Evolutionary conservation across 2,329 filamentous ascomycete species (phyloP), one percentile per base, ranked within the genome.

Genomic region (Penicillium rolfsii): DNA sequence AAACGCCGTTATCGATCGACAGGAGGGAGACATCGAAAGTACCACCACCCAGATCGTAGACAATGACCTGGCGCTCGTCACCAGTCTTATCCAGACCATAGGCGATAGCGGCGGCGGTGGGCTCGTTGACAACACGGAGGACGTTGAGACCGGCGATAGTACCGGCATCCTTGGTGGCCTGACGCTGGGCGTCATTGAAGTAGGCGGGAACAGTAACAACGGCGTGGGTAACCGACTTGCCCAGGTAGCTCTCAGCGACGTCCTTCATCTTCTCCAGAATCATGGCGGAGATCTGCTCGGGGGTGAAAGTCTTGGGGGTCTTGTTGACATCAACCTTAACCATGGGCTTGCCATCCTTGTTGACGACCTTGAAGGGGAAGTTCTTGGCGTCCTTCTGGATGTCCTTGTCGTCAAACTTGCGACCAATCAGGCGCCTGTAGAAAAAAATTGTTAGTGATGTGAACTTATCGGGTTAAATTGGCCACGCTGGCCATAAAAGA

Each of bases 141-240:
- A 97, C 91, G 79, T 96, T 97, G 64, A 97, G 87, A 77, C 93
- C 93, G 74, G 93, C 92, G 75, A 97, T 97, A 67, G 84, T 85
- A 79, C 93, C 93, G 72, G 93, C 93, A 77, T 97, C 93, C 88
- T 97, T 97, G 81, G 93, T 97, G 64, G 93, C 93, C 82, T 96
- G 93, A 82, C 93, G 88, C 85, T 97, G 93, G 82, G 93, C 93
- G 84, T 97, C 93, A 83, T 96, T 97, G 91, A 97, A 97, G 85
- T 97, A 97, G 82, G 93, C 92, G 72, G 93, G 93, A 70, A 97
- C 93, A 65, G 93, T 97, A 68, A 97, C 93, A 74, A 97, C 85
- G 56, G 85, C 85, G 81, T 86, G 84, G 73, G 80, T 84, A 58
- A 87, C 85, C 64, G 82, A 78, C 78, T 86, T 84, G 67, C 85